Conservation (phyloP, 2,329 filamentous ascomycete species). For the Chlorencoelia australis region DNA sequence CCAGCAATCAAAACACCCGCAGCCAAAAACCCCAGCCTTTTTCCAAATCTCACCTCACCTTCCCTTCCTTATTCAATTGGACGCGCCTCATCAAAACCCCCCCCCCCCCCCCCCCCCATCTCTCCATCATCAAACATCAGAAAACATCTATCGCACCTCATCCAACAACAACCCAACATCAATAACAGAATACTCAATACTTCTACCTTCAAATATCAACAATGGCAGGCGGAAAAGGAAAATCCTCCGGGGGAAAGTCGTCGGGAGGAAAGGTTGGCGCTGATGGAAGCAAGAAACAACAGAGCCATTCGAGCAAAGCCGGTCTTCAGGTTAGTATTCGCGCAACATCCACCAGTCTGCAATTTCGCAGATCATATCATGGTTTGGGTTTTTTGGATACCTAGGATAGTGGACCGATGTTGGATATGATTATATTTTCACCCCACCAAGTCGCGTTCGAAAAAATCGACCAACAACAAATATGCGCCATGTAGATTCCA, state of each 20-base stretch:
- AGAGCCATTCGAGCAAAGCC: constrained; percentile 29
- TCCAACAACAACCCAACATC: too few species aligned
- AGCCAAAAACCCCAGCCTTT: too few species aligned
- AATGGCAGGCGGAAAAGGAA: constrained; percentile 30
- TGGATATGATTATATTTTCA: constrained; percentile 11
- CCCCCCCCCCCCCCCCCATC: too few species aligned
- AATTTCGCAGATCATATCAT: too few species aligned
- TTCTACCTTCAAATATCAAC: constrained; percentile 6
- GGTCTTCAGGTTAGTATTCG: constrained; percentile 29
- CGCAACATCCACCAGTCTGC: not conserved
- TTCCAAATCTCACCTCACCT: constrained; percentile 6
- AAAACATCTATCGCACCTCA: too few species aligned
- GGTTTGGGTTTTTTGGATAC: too few species aligned
- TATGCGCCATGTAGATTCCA: constrained; percentile 3
- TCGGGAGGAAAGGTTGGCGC: constrained; percentile 29
- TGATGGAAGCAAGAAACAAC: constrained; percentile 28
- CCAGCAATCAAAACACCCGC: too few species aligned
- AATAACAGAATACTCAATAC: constrained; percentile 8
- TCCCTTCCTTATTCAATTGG: constrained; percentile 1
- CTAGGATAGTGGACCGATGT: too few species aligned
- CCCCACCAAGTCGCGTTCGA: constrained; percentile 26
- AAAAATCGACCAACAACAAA: constrained; percentile 9
- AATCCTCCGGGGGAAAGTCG: constrained; percentile 29
- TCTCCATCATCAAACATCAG: too few species aligned
- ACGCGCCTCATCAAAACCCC: too few species aligned